Evolutionary conservation across 495 filamentous ascomycete species (phyloP).

Genomic region (Neurospora sp.): DNA sequence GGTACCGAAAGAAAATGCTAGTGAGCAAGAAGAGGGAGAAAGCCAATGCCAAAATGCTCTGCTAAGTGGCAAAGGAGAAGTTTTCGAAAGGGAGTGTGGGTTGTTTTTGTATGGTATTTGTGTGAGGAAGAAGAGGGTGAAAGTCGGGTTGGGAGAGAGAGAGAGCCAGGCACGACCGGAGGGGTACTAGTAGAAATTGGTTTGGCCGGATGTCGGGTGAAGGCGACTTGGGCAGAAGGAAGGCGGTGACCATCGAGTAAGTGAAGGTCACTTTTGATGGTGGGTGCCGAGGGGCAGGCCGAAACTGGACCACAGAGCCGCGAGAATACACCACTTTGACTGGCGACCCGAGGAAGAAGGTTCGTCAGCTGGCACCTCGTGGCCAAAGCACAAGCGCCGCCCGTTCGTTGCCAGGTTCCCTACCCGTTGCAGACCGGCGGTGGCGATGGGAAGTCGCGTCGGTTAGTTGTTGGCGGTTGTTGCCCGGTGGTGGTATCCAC

Average conservation of each 20-base stretch:
- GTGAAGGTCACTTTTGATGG: neutral
- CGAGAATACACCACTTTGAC: neutral
- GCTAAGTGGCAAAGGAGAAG: neutral
- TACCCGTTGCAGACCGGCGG: neutral
- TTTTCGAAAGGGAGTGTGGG: neutral
- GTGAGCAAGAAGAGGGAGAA: neutral
- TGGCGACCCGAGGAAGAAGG: neutral
- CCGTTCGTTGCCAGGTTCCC: neutral
- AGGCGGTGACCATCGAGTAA: neutral
- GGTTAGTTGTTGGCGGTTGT: neutral
- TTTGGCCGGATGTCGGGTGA: neutral
- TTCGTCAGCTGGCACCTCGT: neutral
- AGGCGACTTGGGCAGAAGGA: neutral
- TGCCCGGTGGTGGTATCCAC: neutral
- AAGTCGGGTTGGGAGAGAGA: neutral
- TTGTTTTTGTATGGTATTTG: neutral
- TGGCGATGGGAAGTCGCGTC: neutral
- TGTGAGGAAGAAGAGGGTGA: neutral
- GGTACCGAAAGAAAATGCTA: neutral
- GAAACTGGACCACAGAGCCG: neutral
- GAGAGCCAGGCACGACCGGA: neutral
- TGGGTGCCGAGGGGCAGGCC: neutral
- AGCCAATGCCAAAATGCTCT: neutral
- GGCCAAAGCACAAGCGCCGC: neutral
- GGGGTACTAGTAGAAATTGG: neutral